Base-by-base conservation (phyloP, 495 filamentous ascomycete genomes). In the Penicillium alfredii region DNA sequence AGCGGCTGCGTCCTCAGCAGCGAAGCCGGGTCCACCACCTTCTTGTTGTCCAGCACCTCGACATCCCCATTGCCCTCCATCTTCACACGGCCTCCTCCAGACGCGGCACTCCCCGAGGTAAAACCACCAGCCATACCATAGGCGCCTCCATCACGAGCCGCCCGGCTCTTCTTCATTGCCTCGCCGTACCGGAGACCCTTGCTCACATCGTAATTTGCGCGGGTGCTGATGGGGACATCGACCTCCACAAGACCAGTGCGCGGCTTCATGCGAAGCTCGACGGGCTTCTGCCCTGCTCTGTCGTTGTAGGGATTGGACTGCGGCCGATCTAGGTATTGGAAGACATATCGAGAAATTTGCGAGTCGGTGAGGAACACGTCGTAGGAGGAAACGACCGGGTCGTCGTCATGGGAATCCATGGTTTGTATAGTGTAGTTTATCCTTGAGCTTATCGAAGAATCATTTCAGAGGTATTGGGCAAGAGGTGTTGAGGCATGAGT, bases 171-270 rank as follows among this genome's bases (percentile, higher is more conserved):
- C 26, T 69, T 65, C 55, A 88, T 40, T 10, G 80, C 77, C 32
- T 84, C 74, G 2, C 80, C 84, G 61, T 80, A 90, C 35, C 65
- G 62, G 12, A 80, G 39, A 6, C 77, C 84, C 49, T 80, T 80
- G 34, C 60, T 68, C 33, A 72, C 63, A 56, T 88, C 77, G 55
- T 82, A 90, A 42, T 78, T 76, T 4, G 51, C 42, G 10, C 66
- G 60, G 12, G 75, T 74, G 55, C 78, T 72, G 31, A 88, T 64
- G 1, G 82, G 78, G 6, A 86, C 68, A 33, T 90, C 85, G 4
- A 88, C 53, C 51, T 90, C 85, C n/a, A 88, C 63, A 34, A 85
- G 66, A 1, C 82, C 84, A 1, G 78, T 69, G 19, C 71, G 58
- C 0, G 74, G 72, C 56, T 90, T 90, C 45, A 84, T 66, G 19